A percentile compares a stretch with the other conserved stretches of the same genome.
These are phyloP conservation scores for Guillardia theta DNA, from an alignment of 78 protist genomes.

Conservation along the genomic window DNA sequence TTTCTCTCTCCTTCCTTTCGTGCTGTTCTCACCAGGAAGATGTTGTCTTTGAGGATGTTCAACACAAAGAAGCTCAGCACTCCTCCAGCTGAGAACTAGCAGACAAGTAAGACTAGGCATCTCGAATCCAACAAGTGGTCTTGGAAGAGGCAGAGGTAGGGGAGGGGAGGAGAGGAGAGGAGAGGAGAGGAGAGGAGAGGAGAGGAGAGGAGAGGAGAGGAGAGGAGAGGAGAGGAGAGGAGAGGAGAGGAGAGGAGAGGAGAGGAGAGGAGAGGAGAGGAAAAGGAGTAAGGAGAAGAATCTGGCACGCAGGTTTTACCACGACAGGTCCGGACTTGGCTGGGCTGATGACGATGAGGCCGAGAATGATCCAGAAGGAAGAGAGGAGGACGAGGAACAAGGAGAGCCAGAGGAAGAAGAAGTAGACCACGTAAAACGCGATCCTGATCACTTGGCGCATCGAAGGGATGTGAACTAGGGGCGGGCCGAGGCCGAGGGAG, in stretches of 20 bases:
- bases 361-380: background rate
- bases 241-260: background rate
- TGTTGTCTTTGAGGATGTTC: no score
- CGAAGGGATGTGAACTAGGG: background rate
- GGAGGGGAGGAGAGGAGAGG: background rate
- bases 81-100: no score
- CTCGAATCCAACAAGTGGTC: no score
- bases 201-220: background rate
- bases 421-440: background rate
- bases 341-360: background rate
- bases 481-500: background rate
- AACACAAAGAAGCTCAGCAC: no score
- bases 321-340: no score
- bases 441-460: background rate
- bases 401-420: background rate
- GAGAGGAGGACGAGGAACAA: background rate
- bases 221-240: background rate
- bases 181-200: background rate
- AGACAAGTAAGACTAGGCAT: no score
- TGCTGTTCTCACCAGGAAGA: no score
- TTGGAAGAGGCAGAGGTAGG: background rate
- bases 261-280: background rate
- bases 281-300: background rate
- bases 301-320: background rate
- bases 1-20: no score